Percentiles rank a stretch among this genome's conserved stretches.
phyloP scores from a whole-genome alignment of 768 basidiomycete genomes.

The Neoboletus subvelutipes region DNA sequence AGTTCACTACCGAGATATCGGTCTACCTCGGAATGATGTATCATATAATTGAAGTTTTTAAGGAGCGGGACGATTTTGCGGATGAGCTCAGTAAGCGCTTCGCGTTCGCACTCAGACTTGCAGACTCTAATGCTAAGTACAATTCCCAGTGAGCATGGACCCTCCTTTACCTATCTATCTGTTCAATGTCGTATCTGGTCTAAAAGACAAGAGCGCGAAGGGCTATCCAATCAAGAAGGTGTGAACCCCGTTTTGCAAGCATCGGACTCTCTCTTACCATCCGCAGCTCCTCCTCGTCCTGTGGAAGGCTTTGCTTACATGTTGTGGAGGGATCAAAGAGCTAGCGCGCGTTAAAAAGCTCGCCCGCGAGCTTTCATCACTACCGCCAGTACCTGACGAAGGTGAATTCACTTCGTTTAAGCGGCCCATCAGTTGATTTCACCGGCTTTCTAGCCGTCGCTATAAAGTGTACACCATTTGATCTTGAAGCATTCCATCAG shows the following conservation, averaged over 20 bases:
- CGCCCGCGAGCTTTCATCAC: conserved; percentile 79
- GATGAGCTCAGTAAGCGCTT: conserved; percentile 86
- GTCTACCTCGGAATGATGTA: conserved; percentile 96
- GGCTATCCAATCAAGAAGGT: conserved; percentile 99
- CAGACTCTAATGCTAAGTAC: conserved; percentile 5
- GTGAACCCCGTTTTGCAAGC: conserved; percentile 7
- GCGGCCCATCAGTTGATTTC: conserved; percentile 5
- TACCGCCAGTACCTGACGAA: conserved; percentile 55
- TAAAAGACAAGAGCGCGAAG: conserved; percentile 91
- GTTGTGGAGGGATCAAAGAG: conserved; percentile 91
- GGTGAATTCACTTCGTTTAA: conserved; percentile 30
- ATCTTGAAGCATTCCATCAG: conserved; percentile 84
- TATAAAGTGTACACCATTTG: conserved; percentile 88
- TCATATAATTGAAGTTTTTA: conserved; percentile 90
- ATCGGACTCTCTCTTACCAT: conserved; percentile 4
- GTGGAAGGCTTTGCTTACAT: conserved; percentile 92
- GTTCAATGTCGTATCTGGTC: conserved; percentile 83
- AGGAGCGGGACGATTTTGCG: conserved; percentile 91
- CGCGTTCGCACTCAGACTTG: not conserved
- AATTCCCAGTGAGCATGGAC: conserved; percentile 80
- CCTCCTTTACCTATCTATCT: conserved; percentile 93
- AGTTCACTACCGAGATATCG: conserved; percentile 88
- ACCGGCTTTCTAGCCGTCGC: conserved; percentile 44
- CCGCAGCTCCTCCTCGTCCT: conserved; percentile 82
- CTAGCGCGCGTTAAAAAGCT: conserved; percentile 79